Evolutionary conservation across 345 rosid genomes (phyloP), one percentile per base, ranked within the genome.

Genomic region (Atalantia buxifolia): DNA sequence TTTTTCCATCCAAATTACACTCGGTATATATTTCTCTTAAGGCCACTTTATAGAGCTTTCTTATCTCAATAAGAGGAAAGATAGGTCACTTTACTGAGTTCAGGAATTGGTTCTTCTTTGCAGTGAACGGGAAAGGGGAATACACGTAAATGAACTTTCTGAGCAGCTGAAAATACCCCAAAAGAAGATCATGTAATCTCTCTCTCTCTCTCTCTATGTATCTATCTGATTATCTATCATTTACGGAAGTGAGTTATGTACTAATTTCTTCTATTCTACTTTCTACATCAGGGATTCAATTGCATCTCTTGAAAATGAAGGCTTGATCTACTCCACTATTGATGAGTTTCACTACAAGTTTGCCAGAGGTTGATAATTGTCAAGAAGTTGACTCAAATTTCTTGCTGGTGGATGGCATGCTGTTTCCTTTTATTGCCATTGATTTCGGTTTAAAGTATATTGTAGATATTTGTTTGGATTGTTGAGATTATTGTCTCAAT

Each of bases 311-410:
- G 99, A 96, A 85, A 92, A 85, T 64, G 99, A 96, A 83, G 98
- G 99, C 40, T 81, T 94, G 57, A 87, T 96, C 64, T 96, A 96
- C 84, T 96, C 99, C 14, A 94, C 98, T 65, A 89, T 96, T 19
- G 99, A 96, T n/a, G 97, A 96, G 74, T 91, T 86, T 80, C 99
- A 94, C 86, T 96, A 87, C 87, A 91, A 96, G 86, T 91, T 93
- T 38, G 90, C 94, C 9, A 90, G 85, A 83, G 88, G 80, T 61
- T 87, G 81, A 78, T 80, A 67, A 53, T 48, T 24, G 69, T 35
- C 4, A 24, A 24, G 12, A 69, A 42, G 59, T 38, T 66, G 66
- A 53, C 42, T 24, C 63, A 56, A 27, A 33, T 48, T 1, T 30
- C 22, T 5, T 56, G 38, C 50, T 38, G 48, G 48, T 4, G 27